Evolutionary conservation across 176 grass and related monocot species (phyloP).

Genomic region (Oryza glaberrima): DNA sequence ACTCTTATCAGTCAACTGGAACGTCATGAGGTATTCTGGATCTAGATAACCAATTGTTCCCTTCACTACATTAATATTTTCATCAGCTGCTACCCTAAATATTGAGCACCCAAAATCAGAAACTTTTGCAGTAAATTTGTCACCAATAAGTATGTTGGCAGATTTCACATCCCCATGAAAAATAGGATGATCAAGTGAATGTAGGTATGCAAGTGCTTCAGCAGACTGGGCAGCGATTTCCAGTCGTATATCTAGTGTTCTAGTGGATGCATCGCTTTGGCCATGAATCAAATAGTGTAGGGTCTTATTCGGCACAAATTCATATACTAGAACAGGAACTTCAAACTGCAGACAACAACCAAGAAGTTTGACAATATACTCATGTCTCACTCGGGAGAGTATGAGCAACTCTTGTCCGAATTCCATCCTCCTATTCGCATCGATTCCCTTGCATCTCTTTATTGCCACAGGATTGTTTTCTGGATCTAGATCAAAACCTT

Average conservation of each 20-base stretch:
- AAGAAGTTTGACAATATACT: constrained; percentile 39
- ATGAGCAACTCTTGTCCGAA: constrained; percentile 48
- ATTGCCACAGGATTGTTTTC: constrained; percentile 5
- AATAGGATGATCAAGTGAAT: constrained; percentile 19
- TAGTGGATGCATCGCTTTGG: not conserved
- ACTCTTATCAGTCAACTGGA: too few species aligned
- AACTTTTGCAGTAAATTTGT: constrained; percentile 11
- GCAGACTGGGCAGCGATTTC: constrained; percentile 20
- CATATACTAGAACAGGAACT: not conserved
- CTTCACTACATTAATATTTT: too few species aligned
- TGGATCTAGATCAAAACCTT: not conserved
- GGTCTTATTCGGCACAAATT: constrained; percentile 23
- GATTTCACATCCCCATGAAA: constrained; percentile 36
- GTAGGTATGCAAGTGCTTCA: constrained; percentile 29
- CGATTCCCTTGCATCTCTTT: constrained; percentile 36
- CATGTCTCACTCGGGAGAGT: constrained; percentile 31
- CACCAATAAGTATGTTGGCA: constrained; percentile 19
- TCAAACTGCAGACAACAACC: constrained; percentile 46
- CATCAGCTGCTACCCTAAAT: not conserved
- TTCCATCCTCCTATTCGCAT: constrained; percentile 26
- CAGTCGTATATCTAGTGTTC: not conserved
- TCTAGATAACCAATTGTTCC: too few species aligned
- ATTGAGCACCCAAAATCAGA: constrained; percentile 41
- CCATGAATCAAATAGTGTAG: not conserved
- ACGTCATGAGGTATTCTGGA: too few species aligned